Evolutionary conservation across 164 flowering plant species (phyloP), one percentile per base, ranked within the genome.

Genomic region (Vitis riparia): DNA sequence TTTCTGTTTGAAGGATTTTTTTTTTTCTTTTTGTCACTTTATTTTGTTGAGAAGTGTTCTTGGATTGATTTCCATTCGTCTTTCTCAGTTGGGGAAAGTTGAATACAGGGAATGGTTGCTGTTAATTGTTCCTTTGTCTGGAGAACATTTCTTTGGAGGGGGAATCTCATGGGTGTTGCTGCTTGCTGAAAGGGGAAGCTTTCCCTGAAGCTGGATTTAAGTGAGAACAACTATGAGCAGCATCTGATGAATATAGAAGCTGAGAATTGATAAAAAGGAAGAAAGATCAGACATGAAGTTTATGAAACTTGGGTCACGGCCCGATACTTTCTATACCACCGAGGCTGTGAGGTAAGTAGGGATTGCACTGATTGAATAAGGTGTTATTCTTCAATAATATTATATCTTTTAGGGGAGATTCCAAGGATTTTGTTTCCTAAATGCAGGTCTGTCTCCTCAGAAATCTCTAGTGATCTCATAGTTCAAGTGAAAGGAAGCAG

Each of bases 231-330:
- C 44, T 15, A 27, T 65, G 62, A 37, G 17, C 60, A 17, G 56
- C 61, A 49, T 17, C 30, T 72, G 53, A 59, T 76, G 74, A 71
- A 55, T 16, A 56, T 14, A 59, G 27, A 47, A 68, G 11, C 16
- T 30, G 11, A 11, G 55, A 57, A 62, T 37, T 62, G n/a, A 29
- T 50, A 17, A 52, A 63, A 3, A 23, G 51, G 4, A 6, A 62
- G 48, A 53, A 71, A 74, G 57, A 51, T 44, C 55, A 83, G 83
- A 71, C 71, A 95, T 95, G 99, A 95, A 95, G 94, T 95, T 89
- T 66, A 95, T 95, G 99, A 91, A 95, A 75, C 91, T 95, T 63
- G 99, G 99, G 68, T 90, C 92, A 72, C 86, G 96, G 63, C 96
- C 99, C 3, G 99, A 95, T 71, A 90, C 97, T 68, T 95, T 95